Evolutionary conservation across 805 yeast species (phyloP).

Genomic region (Wickerhamiella azyma): DNA sequence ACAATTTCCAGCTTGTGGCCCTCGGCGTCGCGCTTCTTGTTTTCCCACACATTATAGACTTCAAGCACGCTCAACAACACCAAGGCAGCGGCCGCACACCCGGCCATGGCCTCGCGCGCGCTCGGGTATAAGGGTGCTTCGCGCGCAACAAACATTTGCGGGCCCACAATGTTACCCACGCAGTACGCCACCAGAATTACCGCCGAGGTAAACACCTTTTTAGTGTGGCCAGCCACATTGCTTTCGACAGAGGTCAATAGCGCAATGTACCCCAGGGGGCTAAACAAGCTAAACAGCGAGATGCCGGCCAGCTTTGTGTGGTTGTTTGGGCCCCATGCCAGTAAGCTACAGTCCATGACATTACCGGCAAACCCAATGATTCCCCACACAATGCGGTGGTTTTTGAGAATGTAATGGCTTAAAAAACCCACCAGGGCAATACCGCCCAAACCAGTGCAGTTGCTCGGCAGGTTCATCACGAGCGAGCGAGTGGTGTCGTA

Average conservation of each 20-base stretch:
- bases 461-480: slow-evolving; percentile 31
- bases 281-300: slow-evolving; percentile 22
- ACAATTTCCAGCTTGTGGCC: not conserved
- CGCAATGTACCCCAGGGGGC: slow-evolving; percentile 20
- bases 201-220: slow-evolving; percentile 48
- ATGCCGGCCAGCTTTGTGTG: slow-evolving; percentile 31
- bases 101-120: slow-evolving; percentile 44
- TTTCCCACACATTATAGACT: slow-evolving; percentile 2
- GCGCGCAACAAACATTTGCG: slow-evolving; percentile 46
- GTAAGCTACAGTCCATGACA: slow-evolving; percentile 31
- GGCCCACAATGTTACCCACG: slow-evolving; percentile 57
- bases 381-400: slow-evolving; percentile 23
- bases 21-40: slow-evolving; percentile 2
- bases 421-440: slow-evolving; percentile 11
- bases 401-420: slow-evolving; percentile 9
- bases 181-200: slow-evolving; percentile 50
- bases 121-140: slow-evolving; percentile 47
- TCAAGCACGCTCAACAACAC: slow-evolving; percentile 22
- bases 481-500: slow-evolving; percentile 24
- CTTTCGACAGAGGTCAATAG: slow-evolving; percentile 21
- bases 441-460: slow-evolving; percentile 28
- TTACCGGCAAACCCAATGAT: slow-evolving; percentile 38
- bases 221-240: slow-evolving; percentile 60
- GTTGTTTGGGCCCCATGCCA: slow-evolving; percentile 31
- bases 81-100: slow-evolving; percentile 33